A percentile compares a stretch with the other conserved stretches of the same genome.
Conservation (phyloP, 768 basidiomycete species). For the Leccinum fibrillosum region DNA sequence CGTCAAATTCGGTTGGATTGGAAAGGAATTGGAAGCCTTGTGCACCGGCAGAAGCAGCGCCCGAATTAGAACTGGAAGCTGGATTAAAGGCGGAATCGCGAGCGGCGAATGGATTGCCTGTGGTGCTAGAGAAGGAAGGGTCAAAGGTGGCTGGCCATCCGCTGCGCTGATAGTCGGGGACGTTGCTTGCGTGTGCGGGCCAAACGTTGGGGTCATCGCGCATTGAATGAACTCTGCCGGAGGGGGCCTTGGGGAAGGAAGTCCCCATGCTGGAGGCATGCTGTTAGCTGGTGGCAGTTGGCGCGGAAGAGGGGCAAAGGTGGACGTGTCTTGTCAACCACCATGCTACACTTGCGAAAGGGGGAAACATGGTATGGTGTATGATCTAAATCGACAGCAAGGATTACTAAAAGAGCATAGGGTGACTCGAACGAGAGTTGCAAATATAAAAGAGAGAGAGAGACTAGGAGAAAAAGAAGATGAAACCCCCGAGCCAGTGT, state of each 20-base stretch:
- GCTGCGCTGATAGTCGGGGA: conserved; percentile 41
- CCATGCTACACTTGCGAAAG: conserved; percentile 19
- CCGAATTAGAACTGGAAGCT: background rate
- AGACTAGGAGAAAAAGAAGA: background rate
- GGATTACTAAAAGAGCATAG: conserved; percentile 31
- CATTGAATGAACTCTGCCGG: too few relatives aligned
- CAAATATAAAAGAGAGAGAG: background rate
- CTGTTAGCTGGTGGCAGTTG: too few relatives aligned
- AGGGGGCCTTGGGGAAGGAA: too few relatives aligned
- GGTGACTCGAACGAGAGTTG: background rate
- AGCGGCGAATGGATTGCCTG: background rate
- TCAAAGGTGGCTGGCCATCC: conserved; percentile 22
- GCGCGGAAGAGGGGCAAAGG: too few relatives aligned
- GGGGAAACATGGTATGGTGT: conserved; percentile 11
- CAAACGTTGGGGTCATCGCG: too few relatives aligned
- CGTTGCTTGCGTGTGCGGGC: conserved; percentile 36
- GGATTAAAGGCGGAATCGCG: background rate
- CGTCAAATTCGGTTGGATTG: background rate
- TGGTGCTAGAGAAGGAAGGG: conserved; percentile 6
- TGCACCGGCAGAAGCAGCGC: background rate
- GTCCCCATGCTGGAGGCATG: too few relatives aligned
- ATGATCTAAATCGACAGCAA: conserved; percentile 20
- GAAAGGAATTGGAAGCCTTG: conserved; percentile 2
- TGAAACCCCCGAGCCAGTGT: background rate
- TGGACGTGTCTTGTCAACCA: too few relatives aligned